Percentiles rank a stretch among this genome's conserved stretches.
These are phyloP conservation scores for Fusarium sp. DNA, from an alignment of 2,329 filamentous ascomycete genomes.

Conservation along the genomic window DNA sequence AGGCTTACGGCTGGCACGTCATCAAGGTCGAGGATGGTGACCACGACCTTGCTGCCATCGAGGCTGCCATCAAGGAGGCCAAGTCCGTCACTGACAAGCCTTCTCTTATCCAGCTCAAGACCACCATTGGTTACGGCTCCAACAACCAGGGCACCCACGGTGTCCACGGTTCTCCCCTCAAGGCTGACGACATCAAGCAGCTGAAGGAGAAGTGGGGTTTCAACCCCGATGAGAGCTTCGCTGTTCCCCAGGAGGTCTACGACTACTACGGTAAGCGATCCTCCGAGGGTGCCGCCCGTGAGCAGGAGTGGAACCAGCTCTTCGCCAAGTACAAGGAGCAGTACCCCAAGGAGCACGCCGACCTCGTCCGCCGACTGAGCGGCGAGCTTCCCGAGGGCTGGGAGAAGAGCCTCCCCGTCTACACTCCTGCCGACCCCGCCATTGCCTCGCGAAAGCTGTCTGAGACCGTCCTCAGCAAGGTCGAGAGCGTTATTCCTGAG, in stretches of 20 bases:
- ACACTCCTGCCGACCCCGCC: conserved; percentile 86
- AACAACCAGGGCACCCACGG: conserved; percentile 91
- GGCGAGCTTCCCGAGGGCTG: conserved; percentile 93
- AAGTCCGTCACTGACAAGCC: conserved; percentile 96
- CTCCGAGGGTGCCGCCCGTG: conserved; percentile 85
- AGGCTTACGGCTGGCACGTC: conserved; percentile 97
- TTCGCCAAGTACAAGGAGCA: conserved; percentile 86
- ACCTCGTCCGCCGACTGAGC: conserved; percentile 83
- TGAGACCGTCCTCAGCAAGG: conserved; percentile 90
- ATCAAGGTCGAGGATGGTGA: conserved; percentile 88
- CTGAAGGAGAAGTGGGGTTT: conserved; percentile 97
- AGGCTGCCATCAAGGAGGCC: conserved; percentile 86
- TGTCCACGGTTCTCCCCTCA: conserved; percentile 96
- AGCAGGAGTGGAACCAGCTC: conserved; percentile 95
- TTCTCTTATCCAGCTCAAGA: conserved; percentile 94
- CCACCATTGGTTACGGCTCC: conserved; percentile 97
- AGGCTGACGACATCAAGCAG: conserved; percentile 92
- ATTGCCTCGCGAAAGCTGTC: conserved; percentile 96
- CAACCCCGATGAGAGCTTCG: conserved; percentile 92
- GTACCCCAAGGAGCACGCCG: conserved; percentile 81
- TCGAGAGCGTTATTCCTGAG: conserved; percentile 86
- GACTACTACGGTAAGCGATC: conserved; percentile 89
- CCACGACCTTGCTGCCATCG: conserved; percentile 86
- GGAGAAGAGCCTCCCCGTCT: conserved; percentile 92
- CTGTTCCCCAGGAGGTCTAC: conserved; percentile 94